Evolutionary conservation across 2,329 filamentous ascomycete genomes (phyloP).

Genomic region (Pyrenochaeta sp.): DNA sequence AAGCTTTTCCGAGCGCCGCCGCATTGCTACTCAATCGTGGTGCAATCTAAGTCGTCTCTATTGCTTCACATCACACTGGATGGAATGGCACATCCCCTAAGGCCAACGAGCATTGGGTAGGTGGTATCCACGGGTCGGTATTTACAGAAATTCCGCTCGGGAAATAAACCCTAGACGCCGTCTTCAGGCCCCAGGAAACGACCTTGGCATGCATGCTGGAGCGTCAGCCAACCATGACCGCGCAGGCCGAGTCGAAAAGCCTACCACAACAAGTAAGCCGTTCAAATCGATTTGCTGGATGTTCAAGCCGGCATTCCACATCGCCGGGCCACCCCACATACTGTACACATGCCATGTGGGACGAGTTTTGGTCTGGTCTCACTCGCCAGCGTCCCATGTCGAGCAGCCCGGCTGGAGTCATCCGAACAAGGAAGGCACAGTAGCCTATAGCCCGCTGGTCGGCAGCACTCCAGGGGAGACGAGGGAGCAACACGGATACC

Average conservation of each 20-base stretch:
- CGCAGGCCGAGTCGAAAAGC: slow-evolving; percentile 1
- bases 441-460: slow-evolving; percentile 18
- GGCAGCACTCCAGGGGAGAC: slow-evolving; percentile 11
- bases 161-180: not conserved
- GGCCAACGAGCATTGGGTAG: not conserved
- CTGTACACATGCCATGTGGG: slow-evolving; percentile 7
- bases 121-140: not conserved
- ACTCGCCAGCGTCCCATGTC: slow-evolving; percentile 11
- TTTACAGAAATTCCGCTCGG: not conserved
- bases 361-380: slow-evolving; percentile 5
- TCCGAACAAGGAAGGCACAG: slow-evolving; percentile 13
- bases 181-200: slow-evolving; percentile 6
- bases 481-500: not conserved
- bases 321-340: slow-evolving; percentile 10
- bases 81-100: not conserved
- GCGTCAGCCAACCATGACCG: slow-evolving; percentile 9
- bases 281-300: slow-evolving; percentile 8
- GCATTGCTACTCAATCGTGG: not conserved
- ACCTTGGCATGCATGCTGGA: slow-evolving; percentile 22
- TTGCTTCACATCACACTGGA: not conserved
- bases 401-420: slow-evolving; percentile 7
- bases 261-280: slow-evolving; percentile 15
- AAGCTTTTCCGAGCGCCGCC: not conserved
- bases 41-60: not conserved
- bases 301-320: slow-evolving; percentile 11